Base-by-base conservation (phyloP, 495 filamentous ascomycete genomes). In the Aspergillus incahuasiensis region DNA sequence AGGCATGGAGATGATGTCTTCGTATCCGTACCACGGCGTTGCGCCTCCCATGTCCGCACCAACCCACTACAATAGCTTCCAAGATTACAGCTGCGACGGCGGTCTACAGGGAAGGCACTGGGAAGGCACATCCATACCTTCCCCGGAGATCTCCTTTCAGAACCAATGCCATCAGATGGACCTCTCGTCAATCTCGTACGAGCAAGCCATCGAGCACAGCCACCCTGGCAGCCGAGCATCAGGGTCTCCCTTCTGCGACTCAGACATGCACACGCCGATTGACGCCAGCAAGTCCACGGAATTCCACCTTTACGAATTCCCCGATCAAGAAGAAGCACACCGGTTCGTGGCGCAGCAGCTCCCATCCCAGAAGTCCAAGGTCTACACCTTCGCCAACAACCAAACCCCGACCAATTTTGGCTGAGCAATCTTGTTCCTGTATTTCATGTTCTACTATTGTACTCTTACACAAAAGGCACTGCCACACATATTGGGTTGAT, bases 31-130 rank as follows among this genome's bases (percentile, higher is more conserved):
- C 34, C 71, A 74, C 15, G 63, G 61, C 41, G 64, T 70, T 1
- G 68, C 65, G 19, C 72, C 75, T 2, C 73, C 75, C 1, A 70
- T 77, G 69, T 79, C 75, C 20, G 74, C 75, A 15, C 75, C 75
- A 12, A 68, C 74, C 32, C 74, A 79, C 32, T 72, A 73, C 49
- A 66, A 69, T 9, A 66, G 59, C 11, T 79, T 77, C 49, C 67
- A 69, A 6, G 75, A 79, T 24, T 74, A 78, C 48, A 54, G 67
- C 5, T 50, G 54, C 43, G 68, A 67, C 45, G 55, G 43, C 39
- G 57, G 63, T 25, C 54, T 74, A 63, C 69, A 69, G 1, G 69
- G 68, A 21, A 63, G 72, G 12, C 75, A 73, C 58, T 75, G 74
- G 75, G 74, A 76, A 39, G 68, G 64, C 18, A 63, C 63, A 15